A percentile compares a stretch with the other conserved stretches of the same genome.
Evolutionary conservation across 2,329 filamentous ascomycete species (phyloP).

Genomic region (Uncinocarpus reesii): DNA sequence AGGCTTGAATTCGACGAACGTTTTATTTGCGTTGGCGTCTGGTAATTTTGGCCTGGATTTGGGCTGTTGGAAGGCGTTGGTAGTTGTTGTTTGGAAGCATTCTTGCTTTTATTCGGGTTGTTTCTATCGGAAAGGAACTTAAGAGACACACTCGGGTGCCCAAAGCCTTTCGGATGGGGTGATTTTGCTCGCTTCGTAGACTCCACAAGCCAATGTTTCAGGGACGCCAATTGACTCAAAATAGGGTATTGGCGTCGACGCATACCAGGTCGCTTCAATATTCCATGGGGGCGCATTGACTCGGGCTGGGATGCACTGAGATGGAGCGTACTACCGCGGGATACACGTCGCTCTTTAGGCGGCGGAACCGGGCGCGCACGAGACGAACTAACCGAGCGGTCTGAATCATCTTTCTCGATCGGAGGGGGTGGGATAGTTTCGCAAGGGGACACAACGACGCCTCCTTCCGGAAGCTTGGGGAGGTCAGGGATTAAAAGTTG

Average conservation of each 20-base stretch:
- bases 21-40: slow-evolving; percentile 32
- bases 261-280: slow-evolving; percentile 45
- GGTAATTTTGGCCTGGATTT: slow-evolving; percentile 22
- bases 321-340: slow-evolving; percentile 75
- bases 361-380: slow-evolving; percentile 68
- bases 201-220: slow-evolving; percentile 65
- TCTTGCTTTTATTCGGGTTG: slow-evolving; percentile 31
- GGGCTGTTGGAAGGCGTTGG: slow-evolving; percentile 19
- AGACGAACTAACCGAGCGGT: slow-evolving; percentile 67
- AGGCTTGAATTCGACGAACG: slow-evolving; percentile 34
- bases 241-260: slow-evolving; percentile 53
- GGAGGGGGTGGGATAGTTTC: slow-evolving; percentile 48
- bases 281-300: slow-evolving; percentile 47
- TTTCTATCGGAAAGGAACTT: slow-evolving; percentile 32
- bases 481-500: slow-evolving; percentile 63
- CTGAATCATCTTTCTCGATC: slow-evolving; percentile 63
- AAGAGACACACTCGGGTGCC: slow-evolving; percentile 24
- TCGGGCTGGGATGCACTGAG: slow-evolving; percentile 63
- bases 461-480: slow-evolving; percentile 63
- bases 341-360: slow-evolving; percentile 73
- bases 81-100: slow-evolving; percentile 24
- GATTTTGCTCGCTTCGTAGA: slow-evolving; percentile 54
- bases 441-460: slow-evolving; percentile 28
- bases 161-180: slow-evolving; percentile 35
- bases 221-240: slow-evolving; percentile 54